Percentiles rank a stretch among this genome's conserved stretches.
phyloP scores from a whole-genome alignment of 2,329 filamentous ascomycete genomes.

The Talaromyces atroroseus region DNA sequence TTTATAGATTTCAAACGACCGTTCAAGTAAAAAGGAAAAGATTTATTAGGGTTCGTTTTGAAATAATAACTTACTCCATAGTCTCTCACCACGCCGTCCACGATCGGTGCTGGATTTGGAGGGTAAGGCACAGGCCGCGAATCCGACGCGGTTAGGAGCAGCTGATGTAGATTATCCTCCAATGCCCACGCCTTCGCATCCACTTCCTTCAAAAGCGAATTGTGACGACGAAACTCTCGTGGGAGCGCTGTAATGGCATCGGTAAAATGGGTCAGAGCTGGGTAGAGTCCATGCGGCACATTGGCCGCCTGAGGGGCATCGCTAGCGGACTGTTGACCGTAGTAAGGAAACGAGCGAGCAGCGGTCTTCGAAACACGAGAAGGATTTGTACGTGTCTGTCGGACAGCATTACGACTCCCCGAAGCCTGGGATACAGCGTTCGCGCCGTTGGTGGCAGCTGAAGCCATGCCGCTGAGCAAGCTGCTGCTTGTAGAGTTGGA shows the following conservation, averaged over 20 bases:
- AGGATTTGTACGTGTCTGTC: conserved; percentile 46
- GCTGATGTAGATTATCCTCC: conserved; percentile 72
- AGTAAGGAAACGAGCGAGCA: conserved; percentile 36
- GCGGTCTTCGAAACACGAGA: conserved; percentile 44
- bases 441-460: conserved; percentile 23
- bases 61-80: conserved; percentile 26
- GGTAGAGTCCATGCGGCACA: conserved; percentile 52
- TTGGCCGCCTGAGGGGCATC: conserved; percentile 25
- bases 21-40: background rate
- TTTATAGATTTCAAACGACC: background rate
- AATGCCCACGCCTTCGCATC: conserved; percentile 93
- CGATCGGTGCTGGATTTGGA: conserved; percentile 31
- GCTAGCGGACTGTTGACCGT: conserved; percentile 22
- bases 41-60: background rate
- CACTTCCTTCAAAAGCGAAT: conserved; percentile 92
- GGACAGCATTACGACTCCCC: conserved; percentile 32
- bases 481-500: too few relatives aligned
- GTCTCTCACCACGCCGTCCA: conserved; percentile 30
- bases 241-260: conserved; percentile 89
- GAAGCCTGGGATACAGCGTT: conserved; percentile 26
- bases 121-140: conserved; percentile 30
- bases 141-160: conserved; percentile 50
- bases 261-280: conserved; percentile 70
- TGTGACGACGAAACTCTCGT: conserved; percentile 91
- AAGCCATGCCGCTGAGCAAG: conserved; percentile 7